Conservation (phyloP, 768 basidiomycete genomes). For the Cyathus striatus region DNA sequence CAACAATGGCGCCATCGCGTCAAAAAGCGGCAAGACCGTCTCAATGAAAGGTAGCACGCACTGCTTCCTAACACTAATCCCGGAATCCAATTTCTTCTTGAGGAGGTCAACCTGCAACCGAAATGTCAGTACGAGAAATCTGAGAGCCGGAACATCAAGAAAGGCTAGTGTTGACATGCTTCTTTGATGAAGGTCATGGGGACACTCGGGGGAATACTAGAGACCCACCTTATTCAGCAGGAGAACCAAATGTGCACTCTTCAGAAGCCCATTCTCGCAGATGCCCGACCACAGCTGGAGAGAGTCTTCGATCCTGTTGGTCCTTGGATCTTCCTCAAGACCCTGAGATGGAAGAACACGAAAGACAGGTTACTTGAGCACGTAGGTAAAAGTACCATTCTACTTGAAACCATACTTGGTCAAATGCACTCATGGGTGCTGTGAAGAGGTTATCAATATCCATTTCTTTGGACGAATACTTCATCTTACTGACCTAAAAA, state of each 20-base stretch:
- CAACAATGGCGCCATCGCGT: neutral
- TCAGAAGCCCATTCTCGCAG: constrained; percentile 71
- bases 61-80: constrained; percentile 72
- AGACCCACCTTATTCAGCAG: constrained; percentile 70
- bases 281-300: constrained; percentile 72
- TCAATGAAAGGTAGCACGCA: constrained; percentile 34
- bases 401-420: constrained; percentile 50
- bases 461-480: neutral
- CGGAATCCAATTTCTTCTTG: constrained; percentile 63
- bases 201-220: neutral
- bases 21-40: constrained; percentile 2
- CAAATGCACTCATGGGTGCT: constrained; percentile 84
- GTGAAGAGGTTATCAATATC: neutral
- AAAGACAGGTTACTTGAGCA: neutral
- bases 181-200: neutral
- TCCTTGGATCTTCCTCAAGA: constrained; percentile 75
- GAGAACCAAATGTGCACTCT: constrained; percentile 67
- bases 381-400: neutral
- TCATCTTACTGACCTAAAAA: constrained; percentile 45
- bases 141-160: neutral
- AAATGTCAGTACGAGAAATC: constrained; percentile 5
- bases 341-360: constrained; percentile 39
- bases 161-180: neutral
- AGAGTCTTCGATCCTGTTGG: constrained; percentile 80
- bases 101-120: constrained; percentile 69